Conservation (phyloP, 139 green algal genomes). For the Dunaliella primolecta region DNA sequence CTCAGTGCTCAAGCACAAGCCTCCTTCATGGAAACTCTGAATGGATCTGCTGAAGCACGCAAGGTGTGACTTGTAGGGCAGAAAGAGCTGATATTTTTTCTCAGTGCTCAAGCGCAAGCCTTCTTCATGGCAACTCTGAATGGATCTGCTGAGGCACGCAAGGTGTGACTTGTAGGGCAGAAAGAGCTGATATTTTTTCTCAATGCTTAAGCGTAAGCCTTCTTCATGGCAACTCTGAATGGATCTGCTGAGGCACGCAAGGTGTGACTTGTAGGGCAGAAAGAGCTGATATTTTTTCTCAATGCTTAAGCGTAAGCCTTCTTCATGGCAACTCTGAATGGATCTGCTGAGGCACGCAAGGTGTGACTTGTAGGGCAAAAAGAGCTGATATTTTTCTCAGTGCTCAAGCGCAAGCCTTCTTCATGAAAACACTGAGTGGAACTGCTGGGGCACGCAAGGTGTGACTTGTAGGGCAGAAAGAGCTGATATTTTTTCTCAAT, state of each 20-base stretch:
- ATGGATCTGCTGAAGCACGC: constrained; percentile 52
- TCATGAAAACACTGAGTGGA: constrained; percentile 59
- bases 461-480: background rate
- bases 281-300: too few relatives aligned
- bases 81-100: too few relatives aligned
- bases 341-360: constrained; percentile 49
- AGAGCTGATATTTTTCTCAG: too few relatives aligned
- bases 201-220: constrained; percentile 70
- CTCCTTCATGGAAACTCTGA: constrained; percentile 63
- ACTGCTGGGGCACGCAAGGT: constrained; percentile 47
- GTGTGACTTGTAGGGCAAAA: background rate
- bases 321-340: constrained; percentile 58
- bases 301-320: constrained; percentile 75
- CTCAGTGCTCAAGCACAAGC: constrained; percentile 74
- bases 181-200: too few relatives aligned
- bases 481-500: too few relatives aligned
- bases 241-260: constrained; percentile 53
- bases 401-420: constrained; percentile 73
- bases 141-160: constrained; percentile 52
- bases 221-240: constrained; percentile 62
- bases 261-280: background rate
- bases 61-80: constrained; percentile 15
- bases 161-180: constrained; percentile 7
- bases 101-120: constrained; percentile 71
- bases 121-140: constrained; percentile 63